Base-by-base conservation (phyloP, 2,329 filamentous ascomycete species). In the Fusarium mangiferae region DNA sequence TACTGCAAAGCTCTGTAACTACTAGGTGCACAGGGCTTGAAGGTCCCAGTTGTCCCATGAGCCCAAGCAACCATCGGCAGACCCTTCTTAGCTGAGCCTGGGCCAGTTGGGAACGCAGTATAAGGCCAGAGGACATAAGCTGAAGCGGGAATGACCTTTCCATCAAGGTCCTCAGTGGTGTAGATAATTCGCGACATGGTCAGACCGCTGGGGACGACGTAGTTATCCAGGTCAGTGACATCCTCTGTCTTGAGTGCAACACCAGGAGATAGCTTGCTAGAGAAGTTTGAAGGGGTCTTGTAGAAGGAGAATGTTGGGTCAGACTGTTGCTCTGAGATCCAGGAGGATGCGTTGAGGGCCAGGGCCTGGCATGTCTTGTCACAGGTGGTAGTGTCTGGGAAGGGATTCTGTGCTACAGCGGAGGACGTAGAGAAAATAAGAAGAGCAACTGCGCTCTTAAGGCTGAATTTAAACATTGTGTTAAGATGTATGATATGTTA, bases 181-280 rank as follows among this genome's bases (percentile, higher is more conserved):
- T 72, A 72, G 22, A 72, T 71, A 30, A 72, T 49, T 28, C 70
- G 35, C 13, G 68, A 72, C 68, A 72, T 72, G 18, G 70, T 72
- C 49, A 72, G 44, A 4, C 70, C 63, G 6, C 62, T 46, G 10
- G 70, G 68, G 10, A 72, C 63, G 10, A 71, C 28, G 7, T 72
- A 72, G 48, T 68, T 68, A 30, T 36, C 45, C 12, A 72, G 49
- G 22, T 72, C 28, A 1, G 70, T 72, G 9, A 36, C 44, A 14
- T 59, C 63, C 18, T 72, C 70, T 6, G 48, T 35, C 35, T 49
- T 63, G 9, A 63, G 42, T 7, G 49, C 10, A n/a, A 42, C 42
- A 10, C 61, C 61, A 2, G 55, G 15, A 4, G 55, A 7, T 13
- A 49, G 36, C 2, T 63, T 30, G 13, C 12, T 42, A 7, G 55